Percentiles rank a stretch among this genome's conserved stretches.
These are phyloP conservation scores for Wolfiporia cocos DNA, from an alignment of 1,284 basidiomycete genomes.

Conservation along the genomic window DNA sequence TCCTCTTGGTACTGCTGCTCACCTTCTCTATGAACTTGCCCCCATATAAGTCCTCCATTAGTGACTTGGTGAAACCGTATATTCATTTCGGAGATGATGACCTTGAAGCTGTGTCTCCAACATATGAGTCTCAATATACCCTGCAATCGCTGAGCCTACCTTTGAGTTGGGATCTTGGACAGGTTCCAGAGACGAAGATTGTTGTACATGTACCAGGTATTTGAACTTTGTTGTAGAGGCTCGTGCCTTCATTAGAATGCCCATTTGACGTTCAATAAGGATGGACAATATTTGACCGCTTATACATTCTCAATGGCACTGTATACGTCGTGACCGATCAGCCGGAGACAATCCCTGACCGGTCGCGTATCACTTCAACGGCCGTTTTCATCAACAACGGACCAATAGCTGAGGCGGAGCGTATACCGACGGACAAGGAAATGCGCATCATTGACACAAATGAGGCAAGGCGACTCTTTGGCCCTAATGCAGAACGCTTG, in stretches of 20 bases:
- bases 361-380: conserved; percentile 52
- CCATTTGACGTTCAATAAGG: conserved; percentile 34
- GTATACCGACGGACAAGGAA: conserved; percentile 69
- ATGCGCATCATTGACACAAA: conserved; percentile 69
- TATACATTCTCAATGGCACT: conserved; percentile 75
- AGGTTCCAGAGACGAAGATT: conserved; percentile 51
- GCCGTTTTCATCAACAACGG: conserved; percentile 42
- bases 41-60: conserved; percentile 12
- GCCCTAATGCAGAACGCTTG: conserved; percentile 50
- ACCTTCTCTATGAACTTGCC: conserved; percentile 29
- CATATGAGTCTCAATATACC: conserved; percentile 24
- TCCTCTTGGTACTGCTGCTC: conserved; percentile 42
- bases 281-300: conserved; percentile 79
- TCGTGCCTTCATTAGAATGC: not conserved
- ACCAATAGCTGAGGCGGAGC: conserved; percentile 35
- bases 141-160: conserved; percentile 20
- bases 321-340: conserved; percentile 66
- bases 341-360: conserved; percentile 46
- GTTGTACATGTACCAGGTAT: conserved; percentile 62
- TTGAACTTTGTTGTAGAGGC: conserved; percentile 6
- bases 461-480: conserved; percentile 67
- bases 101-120: conserved; percentile 11
- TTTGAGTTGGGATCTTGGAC: conserved; percentile 27
- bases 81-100: conserved; percentile 14
- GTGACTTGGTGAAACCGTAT: conserved; percentile 14